A percentile compares a stretch with the other conserved stretches of the same genome.
phyloP scores from a whole-genome alignment of 345 rosid species.

The Eutrema heterophyllum region DNA sequence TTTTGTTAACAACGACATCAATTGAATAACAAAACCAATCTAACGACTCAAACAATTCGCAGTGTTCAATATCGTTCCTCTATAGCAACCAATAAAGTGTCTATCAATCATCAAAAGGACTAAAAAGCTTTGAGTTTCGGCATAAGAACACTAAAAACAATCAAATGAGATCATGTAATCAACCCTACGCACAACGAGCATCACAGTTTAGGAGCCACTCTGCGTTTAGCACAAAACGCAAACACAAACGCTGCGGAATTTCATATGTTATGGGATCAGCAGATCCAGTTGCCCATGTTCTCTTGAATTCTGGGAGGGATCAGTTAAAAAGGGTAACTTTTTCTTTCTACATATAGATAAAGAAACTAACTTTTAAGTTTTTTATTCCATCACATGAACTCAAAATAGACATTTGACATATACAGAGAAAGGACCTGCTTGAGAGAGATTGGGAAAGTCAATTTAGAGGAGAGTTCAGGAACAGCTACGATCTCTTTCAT shows the following conservation, averaged over 20 bases:
- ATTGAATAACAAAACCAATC: not conserved
- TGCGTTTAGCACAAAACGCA: not conserved
- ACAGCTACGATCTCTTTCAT: constrained; percentile 59
- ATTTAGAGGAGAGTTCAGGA: constrained; percentile 57
- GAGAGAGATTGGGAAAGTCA: constrained; percentile 83
- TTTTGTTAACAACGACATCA: not conserved
- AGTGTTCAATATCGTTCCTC: not conserved
- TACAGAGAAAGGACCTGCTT: constrained; percentile 50
- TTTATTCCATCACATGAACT: not conserved
- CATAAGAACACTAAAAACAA: not conserved
- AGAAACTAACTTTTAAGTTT: not conserved
- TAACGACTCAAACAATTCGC: not conserved
- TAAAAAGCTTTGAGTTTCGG: not conserved
- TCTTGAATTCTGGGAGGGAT: not conserved
- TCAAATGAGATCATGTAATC: not conserved
- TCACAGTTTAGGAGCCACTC: not conserved
- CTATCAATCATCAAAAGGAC: not conserved
- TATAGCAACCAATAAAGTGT: not conserved
- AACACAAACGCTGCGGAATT: not conserved
- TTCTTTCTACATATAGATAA: not conserved
- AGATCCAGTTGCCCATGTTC: not conserved
- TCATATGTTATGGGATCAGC: not conserved
- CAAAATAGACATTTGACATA: not conserved
- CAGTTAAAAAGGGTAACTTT: not conserved
- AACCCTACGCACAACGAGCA: not conserved